Base-by-base conservation (phyloP, 441 rosid genomes). In the Theobroma grandiflorum region DNA sequence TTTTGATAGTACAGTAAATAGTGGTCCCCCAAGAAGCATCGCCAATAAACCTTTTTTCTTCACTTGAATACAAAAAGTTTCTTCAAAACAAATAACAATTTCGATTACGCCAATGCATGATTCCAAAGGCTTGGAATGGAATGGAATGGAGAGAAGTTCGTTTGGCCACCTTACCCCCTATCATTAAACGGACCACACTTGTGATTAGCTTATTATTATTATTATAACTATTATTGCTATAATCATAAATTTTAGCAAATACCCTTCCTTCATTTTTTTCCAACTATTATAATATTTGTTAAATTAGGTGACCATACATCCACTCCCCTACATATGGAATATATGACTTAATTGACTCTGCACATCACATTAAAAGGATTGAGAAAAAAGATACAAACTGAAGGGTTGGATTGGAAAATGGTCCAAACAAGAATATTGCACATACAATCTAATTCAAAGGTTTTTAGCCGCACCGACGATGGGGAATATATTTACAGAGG, bases 1-100 rank as follows among this genome's bases (percentile, higher is more conserved):
- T 20, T 62, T 35, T 50, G 52, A 62, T 20, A 62, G 53, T 7
- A 47, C 52, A 35, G 42, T 33, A 7, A n/a, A 20, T 3, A 31
- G 77, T 53, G 82, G 85, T 68, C 87, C 81, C 52, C 72, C 4
- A 4, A 33, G 22, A 3, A 55, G 67, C 50, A 61, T 71, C 75
- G 14, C 6, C 15, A 20, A 2, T 1, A 69, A 12, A 26, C 6
- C 3, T 6, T 4, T 33, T 18, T 38, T 53, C 53, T 49, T 66
- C 77, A 31, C 63, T 79, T 77, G 55, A 79, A 62, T 11, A 49
- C 53, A 67, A 42, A 67, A 20, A 67, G 18, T 20, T 9, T 1
- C 5, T 40, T n/a, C 9, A 57, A 57, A 57, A 79, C 38, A 70
- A 75, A 18, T 26, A 47, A 8, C 69, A 53, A 73, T 61, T 43